Conservation (phyloP, 1,284 basidiomycete species). For the Wolfiporia cocos region DNA sequence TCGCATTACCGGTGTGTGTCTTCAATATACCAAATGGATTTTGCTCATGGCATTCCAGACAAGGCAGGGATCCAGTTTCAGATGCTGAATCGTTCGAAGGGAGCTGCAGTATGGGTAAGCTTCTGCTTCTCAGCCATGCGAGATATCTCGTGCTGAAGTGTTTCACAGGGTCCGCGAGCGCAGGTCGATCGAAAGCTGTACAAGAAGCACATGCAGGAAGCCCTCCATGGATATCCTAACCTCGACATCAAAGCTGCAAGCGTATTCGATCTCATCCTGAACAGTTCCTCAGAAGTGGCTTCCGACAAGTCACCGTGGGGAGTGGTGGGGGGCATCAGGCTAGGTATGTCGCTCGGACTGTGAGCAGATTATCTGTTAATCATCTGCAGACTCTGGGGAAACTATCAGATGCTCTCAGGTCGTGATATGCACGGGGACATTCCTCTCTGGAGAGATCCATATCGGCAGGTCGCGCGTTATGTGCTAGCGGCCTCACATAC, state of each 20-base stretch:
- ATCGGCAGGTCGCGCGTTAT: constrained; percentile 44
- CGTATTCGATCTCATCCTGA: constrained; percentile 76
- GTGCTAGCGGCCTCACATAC: not conserved
- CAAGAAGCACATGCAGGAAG: constrained; percentile 74
- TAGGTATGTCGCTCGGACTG: too few species aligned
- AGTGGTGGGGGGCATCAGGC: constrained; percentile 58
- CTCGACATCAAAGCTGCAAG: constrained; percentile 68
- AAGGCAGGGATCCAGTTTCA: constrained; percentile 85
- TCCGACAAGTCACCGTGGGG: constrained; percentile 33
- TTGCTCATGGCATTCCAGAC: constrained; percentile 38
- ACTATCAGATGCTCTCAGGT: constrained; percentile 73
- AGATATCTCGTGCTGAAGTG: not conserved
- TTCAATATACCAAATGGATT: not conserved
- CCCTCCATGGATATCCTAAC: constrained; percentile 58
- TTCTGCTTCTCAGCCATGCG: not conserved
- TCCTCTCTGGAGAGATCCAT: constrained; percentile 85
- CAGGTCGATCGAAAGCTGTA: constrained; percentile 85
- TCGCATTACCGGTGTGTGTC: constrained; percentile 54
- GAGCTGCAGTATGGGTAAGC: constrained; percentile 81
- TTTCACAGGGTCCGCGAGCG: constrained; percentile 71
- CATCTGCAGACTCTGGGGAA: constrained; percentile 61
- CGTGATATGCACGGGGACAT: constrained; percentile 88
- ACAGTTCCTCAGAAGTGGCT: constrained; percentile 31
- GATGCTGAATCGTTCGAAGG: constrained; percentile 80
- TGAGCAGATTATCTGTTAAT: too few species aligned